phyloP scores from a whole-genome alignment of 805 yeast species.

The Kodamaea leandrae region DNA sequence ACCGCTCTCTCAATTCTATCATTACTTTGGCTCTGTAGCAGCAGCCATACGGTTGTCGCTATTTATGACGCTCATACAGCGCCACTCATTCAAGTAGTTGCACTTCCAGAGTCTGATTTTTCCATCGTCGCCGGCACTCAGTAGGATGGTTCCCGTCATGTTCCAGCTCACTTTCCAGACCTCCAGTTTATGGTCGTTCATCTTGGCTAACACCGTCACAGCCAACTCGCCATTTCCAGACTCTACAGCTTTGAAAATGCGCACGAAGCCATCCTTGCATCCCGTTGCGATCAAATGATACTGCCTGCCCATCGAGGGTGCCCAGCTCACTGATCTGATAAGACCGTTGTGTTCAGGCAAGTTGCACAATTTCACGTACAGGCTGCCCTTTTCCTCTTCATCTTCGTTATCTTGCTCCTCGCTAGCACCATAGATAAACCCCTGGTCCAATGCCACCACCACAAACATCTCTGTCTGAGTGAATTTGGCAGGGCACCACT shows the following conservation, averaged over 20 bases:
- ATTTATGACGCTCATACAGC: constrained; percentile 76
- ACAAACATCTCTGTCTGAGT: constrained; percentile 70
- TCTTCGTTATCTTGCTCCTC: constrained; percentile 6
- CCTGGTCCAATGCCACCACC: constrained; percentile 85
- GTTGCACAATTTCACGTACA: constrained; percentile 54
- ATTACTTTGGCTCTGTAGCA: not conserved
- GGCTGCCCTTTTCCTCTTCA: constrained; percentile 1
- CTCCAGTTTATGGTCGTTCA: constrained; percentile 78
- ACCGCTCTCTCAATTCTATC: too few species aligned
- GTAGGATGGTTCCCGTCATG: constrained; percentile 83
- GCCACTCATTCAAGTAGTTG: constrained; percentile 79
- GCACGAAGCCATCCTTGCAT: constrained; percentile 88
- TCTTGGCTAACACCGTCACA: constrained; percentile 62
- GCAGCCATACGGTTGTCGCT: constrained; percentile 18
- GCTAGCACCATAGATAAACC: constrained; percentile 57
- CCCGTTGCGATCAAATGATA: constrained; percentile 91
- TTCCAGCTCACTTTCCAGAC: constrained; percentile 98
- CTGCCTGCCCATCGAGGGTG: constrained; percentile 90
- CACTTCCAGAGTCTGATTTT: constrained; percentile 90
- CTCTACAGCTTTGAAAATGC: constrained; percentile 75
- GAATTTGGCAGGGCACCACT: constrained; percentile 90
- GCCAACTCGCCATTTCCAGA: constrained; percentile 28
- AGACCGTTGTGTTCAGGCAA: constrained; percentile 84
- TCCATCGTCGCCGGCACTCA: constrained; percentile 96
- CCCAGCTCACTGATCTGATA: constrained; percentile 91